Base-by-base conservation (phyloP, 2,329 filamentous ascomycete species). In the Lasiodiplodia gonubiensis region DNA sequence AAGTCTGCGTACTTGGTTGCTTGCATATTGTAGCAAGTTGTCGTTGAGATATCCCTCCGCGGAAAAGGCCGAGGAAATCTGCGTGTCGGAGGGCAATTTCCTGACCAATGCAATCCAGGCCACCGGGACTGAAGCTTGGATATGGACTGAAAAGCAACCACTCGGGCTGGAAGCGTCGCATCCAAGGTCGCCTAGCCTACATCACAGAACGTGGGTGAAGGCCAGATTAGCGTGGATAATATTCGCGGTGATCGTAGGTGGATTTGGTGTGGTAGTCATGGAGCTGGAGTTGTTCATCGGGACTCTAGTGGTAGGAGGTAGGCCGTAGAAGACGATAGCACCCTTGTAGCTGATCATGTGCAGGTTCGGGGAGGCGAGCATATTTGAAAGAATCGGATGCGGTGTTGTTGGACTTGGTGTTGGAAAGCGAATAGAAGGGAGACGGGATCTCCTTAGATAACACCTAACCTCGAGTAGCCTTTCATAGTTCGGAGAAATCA, bases 251-350 rank as follows among this genome's bases (percentile, higher is more conserved):
- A 49, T 59, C 6, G 18, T 16, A 25, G 11, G 16, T 53, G 23
- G 10, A 33, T 23, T 39, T 68, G 48, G 3, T 27, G 21, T 3
- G 25, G 30, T 70, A 68, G 86, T 74, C 83, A 83, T 3, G 84
- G 78, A 0, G 2, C 72, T 86, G 72, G 80, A 76, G 46, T 81
- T 86, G 68, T 84, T 84, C 73, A 82, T 74, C 3, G 75, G 77
- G 4, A 76, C 73, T 74, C 73, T 33, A 8, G 69, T 69, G 46
- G 68, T 57, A 10, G 66, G 68, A 21, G 70, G 70, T 57, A 68
- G 68, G 2, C 4, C 18, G 7, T n/a, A 10, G 12, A 46, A 71
- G 69, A 66, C 79, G 68, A 76, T 77, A 4, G 72, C 79, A 11
- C 77, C 74, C 2, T 77, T 80, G 77, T 76, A 80, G 70, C 68